phyloP scores from a whole-genome alignment of 768 basidiomycete species.

The Termitomyces sp. region DNA sequence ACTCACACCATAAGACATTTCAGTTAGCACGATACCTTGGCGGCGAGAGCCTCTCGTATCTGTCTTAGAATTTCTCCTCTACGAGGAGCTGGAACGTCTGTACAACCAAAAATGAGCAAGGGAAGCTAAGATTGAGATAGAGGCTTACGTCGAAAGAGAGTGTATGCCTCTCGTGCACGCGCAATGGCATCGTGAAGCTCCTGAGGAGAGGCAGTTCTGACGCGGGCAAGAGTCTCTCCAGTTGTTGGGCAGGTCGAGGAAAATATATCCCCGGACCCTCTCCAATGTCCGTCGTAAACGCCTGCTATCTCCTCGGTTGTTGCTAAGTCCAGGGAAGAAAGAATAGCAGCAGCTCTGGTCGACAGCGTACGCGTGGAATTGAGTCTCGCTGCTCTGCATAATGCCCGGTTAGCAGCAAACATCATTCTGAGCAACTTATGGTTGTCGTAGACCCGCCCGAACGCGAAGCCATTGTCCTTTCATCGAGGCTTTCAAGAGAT shows the following conservation, averaged over 20 bases:
- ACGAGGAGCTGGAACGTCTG: slow-evolving; percentile 74
- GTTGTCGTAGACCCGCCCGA: slow-evolving; percentile 1
- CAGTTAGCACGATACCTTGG: slow-evolving; percentile 46
- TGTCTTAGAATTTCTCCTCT: slow-evolving; percentile 87
- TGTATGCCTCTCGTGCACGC: slow-evolving; percentile 70
- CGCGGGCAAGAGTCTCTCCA: slow-evolving; percentile 74
- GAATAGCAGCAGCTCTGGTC: slow-evolving; percentile 60
- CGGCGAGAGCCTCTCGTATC: slow-evolving; percentile 74
- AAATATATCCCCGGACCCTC: slow-evolving; percentile 66
- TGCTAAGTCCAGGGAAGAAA: slow-evolving; percentile 60
- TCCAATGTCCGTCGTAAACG: slow-evolving; percentile 82
- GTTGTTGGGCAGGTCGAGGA: slow-evolving; percentile 81
- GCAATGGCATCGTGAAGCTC: slow-evolving; percentile 69
- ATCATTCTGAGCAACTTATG: slow-evolving; percentile 10
- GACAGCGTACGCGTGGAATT: slow-evolving; percentile 49
- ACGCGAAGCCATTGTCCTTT: not conserved
- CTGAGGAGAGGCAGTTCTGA: slow-evolving; percentile 64
- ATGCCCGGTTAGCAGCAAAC: slow-evolving; percentile 22
- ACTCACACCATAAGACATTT: no score
- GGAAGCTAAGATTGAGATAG: not conserved
- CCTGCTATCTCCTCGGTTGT: slow-evolving; percentile 56
- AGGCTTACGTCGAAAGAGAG: slow-evolving; percentile 50
- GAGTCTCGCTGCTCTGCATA: slow-evolving; percentile 7
- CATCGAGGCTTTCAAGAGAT: not conserved
- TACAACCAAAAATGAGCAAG: not conserved